phyloP scores from a whole-genome alignment of 768 basidiomycete species.

The Russula brevipes region DNA sequence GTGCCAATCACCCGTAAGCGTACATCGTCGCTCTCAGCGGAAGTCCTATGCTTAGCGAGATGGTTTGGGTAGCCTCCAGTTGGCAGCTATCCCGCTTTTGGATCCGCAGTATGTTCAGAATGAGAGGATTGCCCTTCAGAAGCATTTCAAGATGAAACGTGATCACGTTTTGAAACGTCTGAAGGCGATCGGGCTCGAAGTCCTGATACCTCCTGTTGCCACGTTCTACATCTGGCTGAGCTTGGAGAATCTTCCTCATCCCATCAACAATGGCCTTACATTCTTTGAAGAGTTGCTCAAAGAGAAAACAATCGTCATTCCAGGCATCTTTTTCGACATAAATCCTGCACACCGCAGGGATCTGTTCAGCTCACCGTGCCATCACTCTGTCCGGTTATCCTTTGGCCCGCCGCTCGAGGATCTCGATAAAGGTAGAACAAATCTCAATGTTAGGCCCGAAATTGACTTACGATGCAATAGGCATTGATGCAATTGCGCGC shows the following conservation, averaged over 20 bases:
- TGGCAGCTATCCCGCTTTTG: conserved; percentile 81
- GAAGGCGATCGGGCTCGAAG: conserved; percentile 68
- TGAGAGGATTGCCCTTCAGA: conserved; percentile 85
- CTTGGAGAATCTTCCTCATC: conserved; percentile 69
- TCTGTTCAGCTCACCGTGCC: conserved; percentile 85
- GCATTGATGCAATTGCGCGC: conserved; percentile 79
- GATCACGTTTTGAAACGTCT: conserved; percentile 86
- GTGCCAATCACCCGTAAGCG: conserved; percentile 85
- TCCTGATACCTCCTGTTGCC: conserved; percentile 66
- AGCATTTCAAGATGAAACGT: conserved; percentile 86
- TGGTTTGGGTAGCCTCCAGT: conserved; percentile 56
- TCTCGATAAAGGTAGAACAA: conserved; percentile 60
- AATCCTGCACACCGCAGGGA: conserved; percentile 80
- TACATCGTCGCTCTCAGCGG: not conserved
- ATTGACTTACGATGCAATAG: conserved; percentile 33
- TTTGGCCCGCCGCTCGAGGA: conserved; percentile 80
- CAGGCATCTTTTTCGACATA: conserved; percentile 87
- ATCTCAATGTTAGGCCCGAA: not conserved
- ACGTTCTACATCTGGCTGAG: conserved; percentile 97
- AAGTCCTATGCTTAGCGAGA: conserved; percentile 1
- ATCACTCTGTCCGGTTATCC: conserved; percentile 82
- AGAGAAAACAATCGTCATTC: conserved; percentile 85
- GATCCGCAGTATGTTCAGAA: conserved; percentile 59
- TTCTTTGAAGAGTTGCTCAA: conserved; percentile 95
- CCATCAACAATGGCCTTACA: conserved; percentile 86